phyloP scores from a whole-genome alignment of 2,329 filamentous ascomycete genomes.

The Hymenotorrendiella dingleyae region DNA sequence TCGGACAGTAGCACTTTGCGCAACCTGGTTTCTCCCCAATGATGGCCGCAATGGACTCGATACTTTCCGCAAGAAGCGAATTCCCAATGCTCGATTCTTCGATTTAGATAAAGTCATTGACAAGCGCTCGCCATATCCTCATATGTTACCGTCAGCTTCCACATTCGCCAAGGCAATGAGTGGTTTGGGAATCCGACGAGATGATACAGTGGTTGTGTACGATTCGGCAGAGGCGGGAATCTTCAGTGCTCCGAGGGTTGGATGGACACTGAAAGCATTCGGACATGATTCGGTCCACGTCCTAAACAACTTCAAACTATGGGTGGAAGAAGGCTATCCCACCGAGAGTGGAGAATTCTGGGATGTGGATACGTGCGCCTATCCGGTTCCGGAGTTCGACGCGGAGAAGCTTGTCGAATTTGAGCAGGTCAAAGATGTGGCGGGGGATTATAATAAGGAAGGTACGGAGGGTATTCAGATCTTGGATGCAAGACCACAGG shows the following conservation, averaged over 20 bases:
- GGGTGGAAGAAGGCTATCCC: slow-evolving; percentile 77
- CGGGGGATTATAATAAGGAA: slow-evolving; percentile 72
- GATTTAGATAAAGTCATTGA: slow-evolving; percentile 91
- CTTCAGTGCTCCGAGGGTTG: slow-evolving; percentile 88
- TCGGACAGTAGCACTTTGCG: slow-evolving; percentile 82
- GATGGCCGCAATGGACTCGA: slow-evolving; percentile 76
- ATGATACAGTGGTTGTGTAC: slow-evolving; percentile 91
- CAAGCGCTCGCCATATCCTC: slow-evolving; percentile 80
- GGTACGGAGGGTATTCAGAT: slow-evolving; percentile 80
- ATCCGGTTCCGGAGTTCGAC: slow-evolving; percentile 55
- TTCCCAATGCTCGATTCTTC: slow-evolving; percentile 90
- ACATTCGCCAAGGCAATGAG: slow-evolving; percentile 86
- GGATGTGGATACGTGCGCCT: slow-evolving; percentile 58
- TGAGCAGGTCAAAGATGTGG: slow-evolving; percentile 75
- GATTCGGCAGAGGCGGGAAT: slow-evolving; percentile 88
- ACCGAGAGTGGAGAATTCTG: slow-evolving; percentile 74
- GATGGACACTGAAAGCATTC: slow-evolving; percentile 88
- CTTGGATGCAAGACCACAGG: slow-evolving; percentile 75
- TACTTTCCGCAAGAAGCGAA: slow-evolving; percentile 74
- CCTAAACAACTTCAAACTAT: slow-evolving; percentile 93
- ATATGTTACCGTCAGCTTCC: slow-evolving; percentile 85
- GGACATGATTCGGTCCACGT: slow-evolving; percentile 85
- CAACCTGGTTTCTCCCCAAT: slow-evolving; percentile 94
- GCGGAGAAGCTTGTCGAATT: slow-evolving; percentile 67
- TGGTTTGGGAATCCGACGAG: slow-evolving; percentile 74